A percentile compares a stretch with the other conserved stretches of the same genome.
These are phyloP conservation scores for Ophiostoma ulmi DNA, from an alignment of 2,329 filamentous ascomycete species.

Conservation along the genomic window DNA sequence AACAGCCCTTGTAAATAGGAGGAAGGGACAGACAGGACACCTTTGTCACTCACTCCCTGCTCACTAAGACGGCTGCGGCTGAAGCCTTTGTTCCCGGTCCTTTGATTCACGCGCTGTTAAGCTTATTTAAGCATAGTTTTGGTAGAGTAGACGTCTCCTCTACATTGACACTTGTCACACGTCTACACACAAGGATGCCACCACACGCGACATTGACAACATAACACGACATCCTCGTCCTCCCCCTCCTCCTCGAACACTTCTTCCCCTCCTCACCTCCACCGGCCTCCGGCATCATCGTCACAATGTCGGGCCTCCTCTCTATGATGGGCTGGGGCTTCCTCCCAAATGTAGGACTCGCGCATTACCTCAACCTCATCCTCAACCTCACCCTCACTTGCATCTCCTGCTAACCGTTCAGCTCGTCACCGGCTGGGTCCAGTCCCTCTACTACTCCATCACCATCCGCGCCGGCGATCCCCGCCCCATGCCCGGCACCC, in stretches of 20 bases:
- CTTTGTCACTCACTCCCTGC: background rate
- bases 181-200: background rate
- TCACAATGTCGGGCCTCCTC: constrained; percentile 48
- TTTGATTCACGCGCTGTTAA: background rate
- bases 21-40: background rate
- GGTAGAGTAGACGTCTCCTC: background rate
- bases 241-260: background rate
- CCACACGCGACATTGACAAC: background rate
- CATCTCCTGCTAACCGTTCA: constrained; percentile 35
- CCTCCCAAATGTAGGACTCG: constrained; percentile 44
- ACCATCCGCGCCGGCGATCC: constrained; percentile 86
- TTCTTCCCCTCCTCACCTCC: background rate
- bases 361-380: background rate
- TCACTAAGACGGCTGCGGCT: background rate
- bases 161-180: background rate
- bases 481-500: constrained; percentile 64
- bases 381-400: background rate
- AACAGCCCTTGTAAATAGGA: background rate
- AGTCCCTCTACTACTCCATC: constrained; percentile 78
- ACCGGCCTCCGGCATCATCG: background rate
- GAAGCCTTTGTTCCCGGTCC: no score
- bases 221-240: background rate
- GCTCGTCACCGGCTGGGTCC: constrained; percentile 72
- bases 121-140: constrained; percentile 1
- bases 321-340: constrained; percentile 55